These are phyloP conservation scores for Gossypium davidsonii DNA, from an alignment of 441 rosid species.

Conservation along the genomic window DNA sequence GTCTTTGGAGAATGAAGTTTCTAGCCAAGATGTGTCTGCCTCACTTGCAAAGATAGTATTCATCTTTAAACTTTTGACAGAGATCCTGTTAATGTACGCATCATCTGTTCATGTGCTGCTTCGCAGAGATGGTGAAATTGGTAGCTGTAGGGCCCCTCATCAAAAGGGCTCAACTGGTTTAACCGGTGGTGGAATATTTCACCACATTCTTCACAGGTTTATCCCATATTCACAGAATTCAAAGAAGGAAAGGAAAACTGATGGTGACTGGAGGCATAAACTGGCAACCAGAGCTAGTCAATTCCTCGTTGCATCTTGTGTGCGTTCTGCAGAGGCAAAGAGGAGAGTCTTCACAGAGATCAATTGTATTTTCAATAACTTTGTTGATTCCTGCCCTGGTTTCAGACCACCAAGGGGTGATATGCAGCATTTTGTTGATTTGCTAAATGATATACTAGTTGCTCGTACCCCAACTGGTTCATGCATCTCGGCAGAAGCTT, in stretches of 20 bases:
- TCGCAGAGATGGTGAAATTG: conserved; percentile 73
- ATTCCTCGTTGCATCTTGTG: conserved; percentile 84
- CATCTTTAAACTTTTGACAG: conserved; percentile 85
- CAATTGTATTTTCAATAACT: conserved; percentile 56
- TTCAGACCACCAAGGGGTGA: conserved; percentile 58
- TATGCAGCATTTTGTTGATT: conserved; percentile 65
- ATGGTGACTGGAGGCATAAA: conserved; percentile 89
- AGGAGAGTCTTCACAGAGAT: conserved; percentile 79
- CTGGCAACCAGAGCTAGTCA: conserved; percentile 79
- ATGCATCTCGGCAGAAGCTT: conserved; percentile 79
- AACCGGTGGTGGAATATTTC: conserved; percentile 60
- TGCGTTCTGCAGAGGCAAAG: conserved; percentile 90
- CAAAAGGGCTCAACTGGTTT: conserved; percentile 45
- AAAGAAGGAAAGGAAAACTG: conserved; percentile 74
- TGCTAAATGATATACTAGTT: conserved; percentile 82
- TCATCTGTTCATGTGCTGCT: conserved; percentile 79
- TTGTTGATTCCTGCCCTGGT: conserved; percentile 55
- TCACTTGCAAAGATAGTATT: conserved; percentile 83
- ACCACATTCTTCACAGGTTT: conserved; percentile 74
- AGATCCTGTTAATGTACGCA: conserved; percentile 79
- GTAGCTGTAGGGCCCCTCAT: conserved; percentile 49
- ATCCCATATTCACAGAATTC: conserved; percentile 56
- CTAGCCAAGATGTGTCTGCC: conserved; percentile 61
- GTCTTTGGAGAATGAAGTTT: conserved; percentile 49
- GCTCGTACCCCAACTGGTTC: conserved; percentile 89